phyloP scores from a whole-genome alignment of 2,329 filamentous ascomycete species.

The Diaporthe amygdali region DNA sequence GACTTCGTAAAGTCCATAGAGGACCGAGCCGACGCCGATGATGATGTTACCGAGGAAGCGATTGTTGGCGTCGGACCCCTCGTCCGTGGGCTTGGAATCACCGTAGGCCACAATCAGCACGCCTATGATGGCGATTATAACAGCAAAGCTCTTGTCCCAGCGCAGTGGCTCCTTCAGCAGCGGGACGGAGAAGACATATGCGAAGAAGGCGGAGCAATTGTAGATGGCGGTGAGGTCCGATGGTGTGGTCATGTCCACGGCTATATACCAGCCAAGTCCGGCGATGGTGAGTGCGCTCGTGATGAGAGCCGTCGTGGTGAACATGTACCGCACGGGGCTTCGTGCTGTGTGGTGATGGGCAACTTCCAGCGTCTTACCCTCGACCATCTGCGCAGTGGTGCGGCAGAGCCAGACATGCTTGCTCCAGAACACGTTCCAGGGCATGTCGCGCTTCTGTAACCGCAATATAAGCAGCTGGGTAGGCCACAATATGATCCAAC shows the following conservation, averaged over 20 bases:
- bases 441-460: conserved; percentile 75
- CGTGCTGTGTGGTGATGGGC: conserved; percentile 46
- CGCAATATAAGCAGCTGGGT: conserved; percentile 81
- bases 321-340: conserved; percentile 69
- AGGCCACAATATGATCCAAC: conserved; percentile 91
- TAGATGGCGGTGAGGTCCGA: conserved; percentile 97
- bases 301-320: conserved; percentile 79
- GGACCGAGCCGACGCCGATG: conserved; percentile 86
- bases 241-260: conserved; percentile 90
- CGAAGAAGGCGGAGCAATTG: conserved; percentile 99
- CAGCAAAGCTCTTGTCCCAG: conserved; percentile 83
- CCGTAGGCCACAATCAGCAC: conserved; percentile 97
- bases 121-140: conserved; percentile 84
- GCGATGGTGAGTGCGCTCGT: conserved; percentile 88
- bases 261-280: conserved; percentile 93
- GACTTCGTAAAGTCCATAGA: conserved; percentile 97
- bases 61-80: conserved; percentile 55
- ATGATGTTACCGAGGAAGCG: conserved; percentile 86
- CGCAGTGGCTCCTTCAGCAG: conserved; percentile 84
- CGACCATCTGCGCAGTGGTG: conserved; percentile 78
- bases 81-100: conserved; percentile 58
- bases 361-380: conserved; percentile 76
- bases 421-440: conserved; percentile 88
- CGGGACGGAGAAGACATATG: conserved; percentile 94
- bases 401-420: conserved; percentile 56